Evolutionary conservation across 176 grass and related monocot genomes (phyloP), one percentile per base, ranked within the genome.

Genomic region (Areca catechu): DNA sequence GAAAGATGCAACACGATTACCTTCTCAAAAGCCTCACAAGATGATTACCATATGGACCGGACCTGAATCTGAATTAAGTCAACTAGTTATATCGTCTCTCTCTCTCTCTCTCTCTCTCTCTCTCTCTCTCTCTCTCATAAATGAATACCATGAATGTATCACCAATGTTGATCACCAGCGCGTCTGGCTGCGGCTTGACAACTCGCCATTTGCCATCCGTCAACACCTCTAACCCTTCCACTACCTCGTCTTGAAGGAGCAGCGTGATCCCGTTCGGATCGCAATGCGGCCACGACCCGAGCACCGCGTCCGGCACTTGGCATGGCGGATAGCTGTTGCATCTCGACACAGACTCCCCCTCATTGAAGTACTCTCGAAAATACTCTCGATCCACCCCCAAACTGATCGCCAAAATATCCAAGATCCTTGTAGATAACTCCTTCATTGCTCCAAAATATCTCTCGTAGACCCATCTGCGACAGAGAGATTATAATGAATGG

Each of bases 271-370:
- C 82, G 43, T 75, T 57, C 6, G 85, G 79, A 56, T 95, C 85
- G 71, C 78, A 75, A 75, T 95, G 90, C 16, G 79, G 90, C 16
- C 90, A 85, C 18, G 85, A 89, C 7, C 90, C 90, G 49, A 83
- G 76, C 54, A 82, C 71, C 70, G 76, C 27, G 7, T 95, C 82
- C 28, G 90, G 85, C 73, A 89, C 79, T 49, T 86, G 90, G 70
- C 90, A 95, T 22, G 27, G 50, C 4, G 90, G 90, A 73, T 95
- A 86, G 76, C 83, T 78, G 82, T 95, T 95, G 66, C 79, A 89
- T 73, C 90, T 37, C 82, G 80, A 86, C 72, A 78, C 86, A 5
- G 71, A 86, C 50, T 62, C 28, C 17, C 78, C 66, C 54, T 95
- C 90, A 48, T 69, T 49, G 73, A 86, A 95, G 62, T 80, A 89